Percentiles rank a stretch among this genome's conserved stretches.
phyloP scores from a whole-genome alignment of 2,329 filamentous ascomycete genomes.

The Pseudocercospora musae region DNA sequence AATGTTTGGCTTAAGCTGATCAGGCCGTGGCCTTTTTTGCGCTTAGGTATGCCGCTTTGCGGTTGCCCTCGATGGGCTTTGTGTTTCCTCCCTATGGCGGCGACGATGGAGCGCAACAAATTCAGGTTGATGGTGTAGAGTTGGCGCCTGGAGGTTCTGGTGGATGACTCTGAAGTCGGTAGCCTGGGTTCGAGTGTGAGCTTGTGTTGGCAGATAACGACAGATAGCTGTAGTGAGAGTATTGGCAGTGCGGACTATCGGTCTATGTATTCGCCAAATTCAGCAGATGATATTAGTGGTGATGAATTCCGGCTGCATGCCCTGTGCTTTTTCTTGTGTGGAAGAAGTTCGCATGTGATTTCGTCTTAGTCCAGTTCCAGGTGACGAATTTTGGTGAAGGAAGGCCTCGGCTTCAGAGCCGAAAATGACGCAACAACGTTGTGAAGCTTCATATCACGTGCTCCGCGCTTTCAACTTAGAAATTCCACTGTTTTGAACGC shows the following conservation, averaged over 20 bases:
- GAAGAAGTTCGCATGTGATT: not conserved
- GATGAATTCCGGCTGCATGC: not conserved
- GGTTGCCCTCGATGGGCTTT: conserved; percentile 42
- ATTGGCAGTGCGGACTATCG: conserved; percentile 1
- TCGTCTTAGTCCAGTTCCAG: not conserved
- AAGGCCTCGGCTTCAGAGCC: not conserved
- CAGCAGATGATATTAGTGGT: not conserved
- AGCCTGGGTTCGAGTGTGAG: not conserved
- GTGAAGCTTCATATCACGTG: not conserved
- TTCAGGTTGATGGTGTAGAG: conserved; percentile 13
- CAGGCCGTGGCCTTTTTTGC: conserved; percentile 26
- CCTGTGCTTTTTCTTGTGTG: not conserved
- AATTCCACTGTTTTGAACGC: not conserved
- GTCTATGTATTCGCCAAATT: not conserved
- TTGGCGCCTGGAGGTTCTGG: not conserved
- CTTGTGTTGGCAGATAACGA: conserved; percentile 6
- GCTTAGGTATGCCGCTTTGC: conserved; percentile 27
- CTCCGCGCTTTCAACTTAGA: not conserved
- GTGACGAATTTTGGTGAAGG: not conserved
- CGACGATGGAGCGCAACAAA: conserved; percentile 15
- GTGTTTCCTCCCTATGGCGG: conserved; percentile 52
- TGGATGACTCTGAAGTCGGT: not conserved
- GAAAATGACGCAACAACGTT: not conserved
- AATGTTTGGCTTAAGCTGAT: conserved; percentile 12
- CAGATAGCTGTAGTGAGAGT: not conserved